Evolutionary conservation across 2,329 filamentous ascomycete genomes (phyloP).

Genomic region (Elsinoe arachidis): DNA sequence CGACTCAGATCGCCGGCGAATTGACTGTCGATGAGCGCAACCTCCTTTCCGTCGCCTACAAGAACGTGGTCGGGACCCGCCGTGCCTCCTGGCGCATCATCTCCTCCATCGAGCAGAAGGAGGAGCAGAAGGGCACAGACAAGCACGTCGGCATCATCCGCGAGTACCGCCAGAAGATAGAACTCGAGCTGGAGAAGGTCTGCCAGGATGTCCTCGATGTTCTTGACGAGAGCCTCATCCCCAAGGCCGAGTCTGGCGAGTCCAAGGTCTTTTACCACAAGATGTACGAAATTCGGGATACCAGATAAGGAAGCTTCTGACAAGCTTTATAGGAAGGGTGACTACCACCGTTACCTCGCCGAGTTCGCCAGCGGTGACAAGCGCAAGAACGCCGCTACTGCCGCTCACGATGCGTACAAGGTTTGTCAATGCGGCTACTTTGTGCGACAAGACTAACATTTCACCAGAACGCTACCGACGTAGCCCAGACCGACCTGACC

Average conservation of each 20-base stretch:
- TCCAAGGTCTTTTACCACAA: slow-evolving; percentile 99
- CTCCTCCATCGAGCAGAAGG: slow-evolving; percentile 99
- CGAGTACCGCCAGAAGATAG: slow-evolving; percentile 97
- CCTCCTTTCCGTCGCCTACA: slow-evolving; percentile 97
- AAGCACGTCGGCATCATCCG: slow-evolving; percentile 91
- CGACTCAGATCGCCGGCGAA: slow-evolving; percentile 53
- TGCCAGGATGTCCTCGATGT: slow-evolving; percentile 54
- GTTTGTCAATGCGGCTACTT: slow-evolving; percentile 39
- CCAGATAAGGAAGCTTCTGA: background rate
- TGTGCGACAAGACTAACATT: slow-evolving; percentile 13
- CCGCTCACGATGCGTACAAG: slow-evolving; percentile 95
- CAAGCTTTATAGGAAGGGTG: slow-evolving; percentile 68
- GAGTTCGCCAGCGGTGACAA: slow-evolving; percentile 91
- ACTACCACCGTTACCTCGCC: slow-evolving; percentile 91
- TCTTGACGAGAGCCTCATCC: slow-evolving; percentile 85
- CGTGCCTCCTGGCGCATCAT: slow-evolving; percentile 99
- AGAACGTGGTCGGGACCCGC: slow-evolving; percentile 97
- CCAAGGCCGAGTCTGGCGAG: slow-evolving; percentile 91
- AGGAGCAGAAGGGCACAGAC: slow-evolving; percentile 96
- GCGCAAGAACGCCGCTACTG: slow-evolving; percentile 78
- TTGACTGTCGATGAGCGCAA: slow-evolving; percentile 68
- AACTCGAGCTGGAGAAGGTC: slow-evolving; percentile 35
- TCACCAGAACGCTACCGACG: slow-evolving; percentile 82
- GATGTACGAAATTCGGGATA: slow-evolving; percentile 59
- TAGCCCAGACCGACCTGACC: slow-evolving; percentile 94